Evolutionary conservation across 2,329 filamentous ascomycete genomes (phyloP).

Genomic region (Diplodia sapinea): DNA sequence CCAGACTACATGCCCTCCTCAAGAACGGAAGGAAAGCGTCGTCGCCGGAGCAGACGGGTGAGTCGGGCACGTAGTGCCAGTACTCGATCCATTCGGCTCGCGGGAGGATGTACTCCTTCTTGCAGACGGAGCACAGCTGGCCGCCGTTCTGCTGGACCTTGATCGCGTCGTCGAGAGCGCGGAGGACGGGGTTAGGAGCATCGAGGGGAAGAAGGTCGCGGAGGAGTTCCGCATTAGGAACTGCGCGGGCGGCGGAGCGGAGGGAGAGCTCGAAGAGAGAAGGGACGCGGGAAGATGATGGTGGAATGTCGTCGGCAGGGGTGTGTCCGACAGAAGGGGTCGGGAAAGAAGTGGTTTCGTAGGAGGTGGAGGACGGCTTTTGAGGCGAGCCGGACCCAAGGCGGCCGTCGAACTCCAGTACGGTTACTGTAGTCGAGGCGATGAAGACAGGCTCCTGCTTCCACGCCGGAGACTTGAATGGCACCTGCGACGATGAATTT

Average conservation of each 20-base stretch:
- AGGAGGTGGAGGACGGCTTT: constrained; percentile 5
- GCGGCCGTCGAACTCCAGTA: constrained; percentile 41
- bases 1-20: constrained; percentile 27
- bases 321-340: constrained; percentile 23
- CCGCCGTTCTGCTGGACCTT: constrained; percentile 7
- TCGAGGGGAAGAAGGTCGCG: constrained; percentile 15
- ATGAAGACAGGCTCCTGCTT: constrained; percentile 34
- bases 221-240: constrained; percentile 3
- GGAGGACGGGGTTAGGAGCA: constrained; percentile 10
- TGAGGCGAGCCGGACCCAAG: constrained; percentile 20
- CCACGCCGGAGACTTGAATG: constrained; percentile 26
- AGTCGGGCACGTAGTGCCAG: constrained; percentile 32
- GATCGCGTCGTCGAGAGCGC: constrained; percentile 13
- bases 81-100: constrained; percentile 35
- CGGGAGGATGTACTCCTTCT: constrained; percentile 31
- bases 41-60: constrained; percentile 12
- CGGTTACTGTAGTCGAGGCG: constrained; percentile 31
- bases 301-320: constrained; percentile 10
- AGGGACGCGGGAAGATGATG: constrained; percentile 34
- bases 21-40: constrained; percentile 31
- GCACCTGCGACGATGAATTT: not conserved
- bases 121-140: constrained; percentile 29
- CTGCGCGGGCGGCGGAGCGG: constrained; percentile 32
- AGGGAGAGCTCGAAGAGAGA: constrained; percentile 47
- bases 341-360: constrained; percentile 11